phyloP scores from a whole-genome alignment of 2,329 filamentous ascomycete genomes.

The Trichoderma koningiopsis region DNA sequence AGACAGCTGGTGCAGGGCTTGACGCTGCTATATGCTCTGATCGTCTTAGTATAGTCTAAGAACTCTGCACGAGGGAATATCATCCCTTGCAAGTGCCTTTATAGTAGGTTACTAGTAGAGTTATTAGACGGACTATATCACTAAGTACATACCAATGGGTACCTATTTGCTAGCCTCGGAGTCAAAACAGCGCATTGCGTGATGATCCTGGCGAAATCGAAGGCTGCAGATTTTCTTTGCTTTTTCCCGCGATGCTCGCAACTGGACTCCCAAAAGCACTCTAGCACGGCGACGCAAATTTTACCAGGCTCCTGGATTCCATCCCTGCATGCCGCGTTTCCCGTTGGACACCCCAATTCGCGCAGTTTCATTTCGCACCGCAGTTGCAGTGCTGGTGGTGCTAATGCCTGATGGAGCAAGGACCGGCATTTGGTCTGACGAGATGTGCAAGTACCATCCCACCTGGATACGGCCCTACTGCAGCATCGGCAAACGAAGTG shows the following conservation, averaged over 20 bases:
- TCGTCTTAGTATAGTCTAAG: neutral
- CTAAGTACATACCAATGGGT: too few species aligned
- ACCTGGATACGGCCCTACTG: neutral
- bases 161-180: neutral
- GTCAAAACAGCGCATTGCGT: neutral
- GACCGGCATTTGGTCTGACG: neutral
- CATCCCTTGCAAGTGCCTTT: neutral
- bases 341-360: neutral
- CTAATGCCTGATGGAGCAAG: neutral
- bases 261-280: neutral
- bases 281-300: neutral
- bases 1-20: neutral
- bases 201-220: neutral
- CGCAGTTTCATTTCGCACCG: neutral
- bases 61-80: neutral
- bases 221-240: neutral
- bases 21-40: neutral
- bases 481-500: neutral
- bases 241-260: neutral
- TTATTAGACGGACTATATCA: neutral
- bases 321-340: neutral
- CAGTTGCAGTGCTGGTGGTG: neutral
- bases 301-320: neutral
- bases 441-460: neutral
- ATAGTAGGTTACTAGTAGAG: neutral